Percentiles rank a stretch among this genome's conserved stretches.
Conservation (phyloP, 2,329 filamentous ascomycete species). For the Fusarium circinatum region DNA sequence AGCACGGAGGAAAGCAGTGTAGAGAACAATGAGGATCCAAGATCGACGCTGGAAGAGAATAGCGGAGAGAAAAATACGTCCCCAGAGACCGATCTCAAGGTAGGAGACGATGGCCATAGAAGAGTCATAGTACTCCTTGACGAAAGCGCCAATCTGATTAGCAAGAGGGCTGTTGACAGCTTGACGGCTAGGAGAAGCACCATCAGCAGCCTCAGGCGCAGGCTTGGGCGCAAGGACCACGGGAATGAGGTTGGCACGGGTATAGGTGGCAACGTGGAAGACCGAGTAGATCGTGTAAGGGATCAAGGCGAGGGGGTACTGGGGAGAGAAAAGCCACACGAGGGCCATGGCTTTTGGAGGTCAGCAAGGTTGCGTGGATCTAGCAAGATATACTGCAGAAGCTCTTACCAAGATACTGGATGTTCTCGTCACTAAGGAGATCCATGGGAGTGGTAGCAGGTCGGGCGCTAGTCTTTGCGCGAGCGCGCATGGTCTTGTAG, state of each 20-base stretch:
- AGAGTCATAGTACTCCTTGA: conserved; percentile 97
- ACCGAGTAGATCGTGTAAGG: conserved; percentile 97
- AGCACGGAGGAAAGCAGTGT: conserved; percentile 92
- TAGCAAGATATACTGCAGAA: not conserved
- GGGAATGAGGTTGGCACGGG: conserved; percentile 91
- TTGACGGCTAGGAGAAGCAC: conserved; percentile 61
- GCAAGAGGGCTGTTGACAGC: conserved; percentile 69
- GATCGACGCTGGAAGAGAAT: conserved; percentile 90
- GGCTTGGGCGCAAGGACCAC: conserved; percentile 77
- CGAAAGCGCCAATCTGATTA: conserved; percentile 88
- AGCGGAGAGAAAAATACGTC: conserved; percentile 82
- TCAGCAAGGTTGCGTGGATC: conserved; percentile 1
- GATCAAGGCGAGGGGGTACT: conserved; percentile 89
- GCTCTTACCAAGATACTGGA: conserved; percentile 90
- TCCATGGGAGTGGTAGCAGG: conserved; percentile 69
- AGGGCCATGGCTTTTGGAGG: conserved; percentile 80
- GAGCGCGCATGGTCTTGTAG: conserved; percentile 94
- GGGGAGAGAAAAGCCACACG: conserved; percentile 91
- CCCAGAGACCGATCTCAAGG: conserved; percentile 89
- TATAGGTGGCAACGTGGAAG: conserved; percentile 98
- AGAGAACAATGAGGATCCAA: conserved; percentile 86
- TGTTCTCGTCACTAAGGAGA: conserved; percentile 89
- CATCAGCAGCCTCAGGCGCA: conserved; percentile 63
- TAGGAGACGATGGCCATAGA: conserved; percentile 93
- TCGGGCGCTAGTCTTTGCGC: conserved; percentile 77